Evolutionary conservation across 2,329 filamentous ascomycete genomes (phyloP).

Genomic region (Phyllosticta citrichinensis): DNA sequence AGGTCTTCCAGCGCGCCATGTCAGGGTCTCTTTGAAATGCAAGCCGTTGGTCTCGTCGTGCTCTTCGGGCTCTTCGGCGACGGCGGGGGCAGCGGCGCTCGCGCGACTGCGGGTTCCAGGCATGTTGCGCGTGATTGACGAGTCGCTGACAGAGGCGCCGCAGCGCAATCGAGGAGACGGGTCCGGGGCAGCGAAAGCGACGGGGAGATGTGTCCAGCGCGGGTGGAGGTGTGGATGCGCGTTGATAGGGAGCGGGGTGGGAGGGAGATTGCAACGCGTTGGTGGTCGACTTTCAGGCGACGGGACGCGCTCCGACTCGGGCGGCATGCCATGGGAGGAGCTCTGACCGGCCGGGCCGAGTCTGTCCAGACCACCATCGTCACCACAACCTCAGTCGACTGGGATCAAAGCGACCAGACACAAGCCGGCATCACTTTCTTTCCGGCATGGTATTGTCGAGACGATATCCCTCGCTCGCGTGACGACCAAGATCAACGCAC

Average conservation of each 20-base stretch:
- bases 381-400: not conserved
- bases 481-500: not conserved
- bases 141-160: slow-evolving; percentile 9
- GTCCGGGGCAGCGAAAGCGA: not conserved
- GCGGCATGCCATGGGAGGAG: not conserved
- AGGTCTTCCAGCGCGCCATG: slow-evolving; percentile 84
- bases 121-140: slow-evolving; percentile 10
- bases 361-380: not conserved
- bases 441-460: not conserved
- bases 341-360: not conserved
- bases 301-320: slow-evolving; percentile 3
- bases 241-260: not conserved
- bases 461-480: not conserved
- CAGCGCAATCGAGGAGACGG: not conserved
- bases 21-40: slow-evolving; percentile 74
- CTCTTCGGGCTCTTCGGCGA: slow-evolving; percentile 11
- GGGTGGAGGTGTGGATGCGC: not conserved
- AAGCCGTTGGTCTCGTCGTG: slow-evolving; percentile 33
- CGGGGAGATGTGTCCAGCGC: not conserved
- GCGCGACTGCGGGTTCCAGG: slow-evolving; percentile 26
- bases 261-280: slow-evolving; percentile 8
- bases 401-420: not conserved
- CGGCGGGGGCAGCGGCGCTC: slow-evolving; percentile 24
- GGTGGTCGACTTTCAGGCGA: slow-evolving; percentile 7
- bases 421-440: not conserved